Evolutionary conservation across 768 basidiomycete genomes (phyloP).

Genomic region (Kwoniella dejecticola): DNA sequence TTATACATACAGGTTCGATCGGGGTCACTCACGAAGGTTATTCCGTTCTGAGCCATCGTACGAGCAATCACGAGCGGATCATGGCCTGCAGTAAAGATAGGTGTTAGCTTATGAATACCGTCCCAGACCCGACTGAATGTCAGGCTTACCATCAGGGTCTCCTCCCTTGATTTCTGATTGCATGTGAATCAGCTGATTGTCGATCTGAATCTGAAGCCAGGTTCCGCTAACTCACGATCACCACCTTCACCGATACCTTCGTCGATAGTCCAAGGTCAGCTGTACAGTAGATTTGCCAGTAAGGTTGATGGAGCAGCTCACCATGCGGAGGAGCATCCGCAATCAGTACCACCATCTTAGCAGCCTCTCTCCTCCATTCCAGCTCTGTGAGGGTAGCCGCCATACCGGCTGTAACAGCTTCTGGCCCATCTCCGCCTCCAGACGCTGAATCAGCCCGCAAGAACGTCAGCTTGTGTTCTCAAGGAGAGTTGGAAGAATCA

Average conservation of each 20-base stretch:
- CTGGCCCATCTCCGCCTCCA: slow-evolving; percentile 75
- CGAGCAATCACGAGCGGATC: slow-evolving; percentile 86
- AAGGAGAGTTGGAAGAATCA: neutral
- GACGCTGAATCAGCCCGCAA: slow-evolving; percentile 27
- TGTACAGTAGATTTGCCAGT: neutral
- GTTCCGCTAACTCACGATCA: slow-evolving; percentile 65
- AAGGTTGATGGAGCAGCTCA: slow-evolving; percentile 10
- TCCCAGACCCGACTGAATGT: neutral
- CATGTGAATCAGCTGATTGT: slow-evolving; percentile 20
- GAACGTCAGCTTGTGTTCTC: slow-evolving; percentile 9
- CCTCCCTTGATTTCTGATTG: slow-evolving; percentile 95
- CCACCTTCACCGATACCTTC: slow-evolving; percentile 95
- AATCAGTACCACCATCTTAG: slow-evolving; percentile 94
- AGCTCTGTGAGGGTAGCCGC: slow-evolving; percentile 76
- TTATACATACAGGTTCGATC: too few relatives aligned
- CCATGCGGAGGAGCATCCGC: slow-evolving; percentile 98
- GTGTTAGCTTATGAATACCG: neutral
- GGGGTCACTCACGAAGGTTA: slow-evolving; percentile 81
- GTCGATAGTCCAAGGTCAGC: too few relatives aligned
- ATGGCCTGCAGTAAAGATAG: slow-evolving; percentile 57
- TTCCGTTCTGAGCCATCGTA: slow-evolving; percentile 86
- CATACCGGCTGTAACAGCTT: slow-evolving; percentile 92
- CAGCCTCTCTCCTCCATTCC: slow-evolving; percentile 84
- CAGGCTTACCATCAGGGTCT: slow-evolving; percentile 71
- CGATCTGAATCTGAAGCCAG: neutral